phyloP scores from a whole-genome alignment of 257 asterid genomes.

The Cynanchum wilfordii region DNA sequence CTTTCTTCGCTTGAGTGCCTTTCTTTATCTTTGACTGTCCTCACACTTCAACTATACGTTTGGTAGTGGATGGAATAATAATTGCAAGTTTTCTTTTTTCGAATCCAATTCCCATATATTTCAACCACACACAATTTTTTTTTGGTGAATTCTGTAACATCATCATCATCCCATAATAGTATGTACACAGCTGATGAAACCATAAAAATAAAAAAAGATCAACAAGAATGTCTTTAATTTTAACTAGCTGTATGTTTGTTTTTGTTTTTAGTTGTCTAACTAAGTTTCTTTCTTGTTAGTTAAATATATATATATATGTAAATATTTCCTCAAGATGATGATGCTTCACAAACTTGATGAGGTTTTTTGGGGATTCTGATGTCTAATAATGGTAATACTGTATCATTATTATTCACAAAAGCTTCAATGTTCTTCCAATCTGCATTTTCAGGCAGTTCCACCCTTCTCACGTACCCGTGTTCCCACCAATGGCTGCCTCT shows the following conservation, averaged over 20 bases:
- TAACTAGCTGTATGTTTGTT: not conserved
- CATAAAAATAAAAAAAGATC: not conserved
- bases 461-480: conserved; percentile 69
- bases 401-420: conserved; percentile 42
- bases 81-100: too few relatives aligned
- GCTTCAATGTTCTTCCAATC: conserved; percentile 66
- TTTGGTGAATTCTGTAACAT: not conserved
- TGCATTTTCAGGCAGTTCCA: conserved; percentile 54
- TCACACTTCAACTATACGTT: not conserved
- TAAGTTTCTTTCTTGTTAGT: not conserved
- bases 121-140: too few relatives aligned
- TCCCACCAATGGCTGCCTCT: conserved; percentile 71
- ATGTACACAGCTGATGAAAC: not conserved
- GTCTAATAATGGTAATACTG: conserved; percentile 22
- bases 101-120: not conserved
- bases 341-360: not conserved
- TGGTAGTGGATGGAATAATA: not conserved
- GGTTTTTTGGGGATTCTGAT: conserved; percentile 45
- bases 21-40: too few relatives aligned
- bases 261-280: not conserved
- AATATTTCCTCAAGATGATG: not conserved
- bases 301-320: not conserved
- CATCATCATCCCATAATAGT: too few relatives aligned
- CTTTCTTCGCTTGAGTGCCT: not conserved
- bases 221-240: not conserved